Evolutionary conservation across 108 stramenopile genomes (phyloP).

Genomic region (Skeletonema tropicum): DNA sequence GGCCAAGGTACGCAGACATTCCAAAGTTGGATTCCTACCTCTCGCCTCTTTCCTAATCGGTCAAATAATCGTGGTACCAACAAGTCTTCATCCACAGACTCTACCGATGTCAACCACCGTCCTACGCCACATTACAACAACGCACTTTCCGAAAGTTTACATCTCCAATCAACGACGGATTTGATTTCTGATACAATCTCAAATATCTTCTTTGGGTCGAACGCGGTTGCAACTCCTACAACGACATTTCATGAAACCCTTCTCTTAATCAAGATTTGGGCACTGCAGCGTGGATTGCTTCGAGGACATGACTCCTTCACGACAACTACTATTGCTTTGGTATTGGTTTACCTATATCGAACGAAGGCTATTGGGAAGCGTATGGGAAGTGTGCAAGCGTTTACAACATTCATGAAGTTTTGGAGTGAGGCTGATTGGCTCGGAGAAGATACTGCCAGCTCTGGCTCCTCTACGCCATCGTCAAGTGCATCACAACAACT

Average conservation of each 20-base stretch:
- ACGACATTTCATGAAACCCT: slow-evolving; percentile 59
- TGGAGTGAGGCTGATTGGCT: slow-evolving; percentile 77
- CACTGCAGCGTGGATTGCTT: slow-evolving; percentile 78
- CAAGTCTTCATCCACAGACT: slow-evolving; percentile 1
- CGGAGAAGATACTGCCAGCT: slow-evolving; percentile 45
- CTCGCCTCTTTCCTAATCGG: slow-evolving; percentile 84
- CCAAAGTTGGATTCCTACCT: slow-evolving; percentile 69
- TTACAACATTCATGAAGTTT: slow-evolving; percentile 79
- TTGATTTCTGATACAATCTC: slow-evolving; percentile 40
- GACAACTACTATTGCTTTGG: slow-evolving; percentile 56
- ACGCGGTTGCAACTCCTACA: slow-evolving; percentile 16
- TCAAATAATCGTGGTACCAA: slow-evolving; percentile 55
- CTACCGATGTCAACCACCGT: neutral
- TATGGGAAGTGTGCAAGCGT: slow-evolving; percentile 76
- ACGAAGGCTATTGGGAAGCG: slow-evolving; percentile 68
- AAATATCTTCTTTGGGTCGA: slow-evolving; percentile 3
- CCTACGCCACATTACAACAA: slow-evolving; percentile 75
- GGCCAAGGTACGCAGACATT: neutral
- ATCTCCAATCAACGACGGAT: slow-evolving; percentile 46
- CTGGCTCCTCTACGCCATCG: neutral
- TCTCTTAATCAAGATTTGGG: slow-evolving; percentile 82
- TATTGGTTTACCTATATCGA: slow-evolving; percentile 70
- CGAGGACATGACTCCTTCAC: slow-evolving; percentile 80
- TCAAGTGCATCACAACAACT: slow-evolving; percentile 7
- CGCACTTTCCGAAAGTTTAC: slow-evolving; percentile 56